Base-by-base conservation (phyloP, 805 yeast species). In the Hanseniaspora thailandica region DNA sequence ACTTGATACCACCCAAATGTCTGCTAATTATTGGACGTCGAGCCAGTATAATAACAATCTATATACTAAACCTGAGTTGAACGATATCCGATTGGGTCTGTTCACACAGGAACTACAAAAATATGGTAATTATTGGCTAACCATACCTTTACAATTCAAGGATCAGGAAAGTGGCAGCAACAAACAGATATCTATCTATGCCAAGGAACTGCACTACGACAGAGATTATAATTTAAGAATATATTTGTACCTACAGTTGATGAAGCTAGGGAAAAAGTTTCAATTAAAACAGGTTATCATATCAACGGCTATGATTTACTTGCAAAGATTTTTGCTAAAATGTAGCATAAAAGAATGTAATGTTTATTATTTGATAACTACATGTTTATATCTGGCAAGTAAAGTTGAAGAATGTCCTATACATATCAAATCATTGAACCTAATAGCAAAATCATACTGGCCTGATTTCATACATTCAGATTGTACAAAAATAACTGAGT, bases 371-470 rank as follows among this genome's bases (percentile, higher is more conserved):
- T 67, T 89, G 53, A 82, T 87, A 10, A 80, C 98, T 0, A 81
- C 97, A 0, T 81, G 93, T 59, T 74, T 90, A 2, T 93, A 93
- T 62, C 73, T 93, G 30, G 89, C 97, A 0, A 84, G 96, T 69
- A 90, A 93, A 64, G 84, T 88, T 33, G 97, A 93, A 65, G 98
- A 93, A 66, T 83, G 86, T 60, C 97, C 98, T 1, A 95, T 85
- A 62, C 97, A 93, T 63, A 87, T 93, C 9, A 70, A 96, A 53
- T 78, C 89, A 0, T 75, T 93, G 9, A 77, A 86, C 22, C 74
- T 81, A 19, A 97, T 90, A 63, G 93, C 97, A 1, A 70, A 96
- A 51, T 82, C 82, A 36, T 69, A 87, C 38, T 90, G 97, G 97
- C 97, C 97, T 0, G 96, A 89, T 62, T 86, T 81, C 61, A 82